Percentiles rank a stretch among this genome's conserved stretches.
These are phyloP conservation scores for Pisolithus tinctorius DNA, from an alignment of 768 basidiomycete genomes.

Conservation along the genomic window DNA sequence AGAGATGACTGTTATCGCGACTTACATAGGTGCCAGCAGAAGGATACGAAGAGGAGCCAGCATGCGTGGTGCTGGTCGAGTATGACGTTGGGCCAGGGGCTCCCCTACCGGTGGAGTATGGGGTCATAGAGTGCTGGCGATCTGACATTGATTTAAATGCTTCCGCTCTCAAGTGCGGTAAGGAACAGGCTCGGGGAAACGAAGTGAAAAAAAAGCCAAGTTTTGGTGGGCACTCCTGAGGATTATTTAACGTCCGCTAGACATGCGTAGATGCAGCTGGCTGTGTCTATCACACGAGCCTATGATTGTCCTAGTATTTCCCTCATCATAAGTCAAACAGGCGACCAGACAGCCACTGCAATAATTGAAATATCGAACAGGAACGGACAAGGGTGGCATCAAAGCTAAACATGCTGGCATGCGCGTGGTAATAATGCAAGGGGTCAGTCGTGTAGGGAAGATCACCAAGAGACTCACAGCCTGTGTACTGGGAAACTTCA, in stretches of 20 bases:
- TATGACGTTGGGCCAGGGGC: constrained; percentile 22
- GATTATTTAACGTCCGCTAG: constrained; percentile 32
- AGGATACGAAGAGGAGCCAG: constrained; percentile 25
- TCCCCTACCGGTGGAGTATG: constrained; percentile 16
- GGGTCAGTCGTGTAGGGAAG: constrained; percentile 13
- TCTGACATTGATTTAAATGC: constrained; percentile 27
- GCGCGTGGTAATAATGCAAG: constrained; percentile 22
- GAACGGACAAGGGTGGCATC: constrained; percentile 11
- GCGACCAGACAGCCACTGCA: constrained; percentile 14
- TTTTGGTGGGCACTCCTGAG: constrained; percentile 7
- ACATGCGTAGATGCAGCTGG: constrained; percentile 32
- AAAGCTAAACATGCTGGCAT: constrained; percentile 22
- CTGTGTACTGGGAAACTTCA: not conserved
- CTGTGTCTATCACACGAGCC: constrained; percentile 35
- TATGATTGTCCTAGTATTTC: constrained; percentile 2
- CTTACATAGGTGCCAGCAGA: constrained; percentile 30
- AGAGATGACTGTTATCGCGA: constrained; percentile 19
- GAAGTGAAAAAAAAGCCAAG: constrained; percentile 28
- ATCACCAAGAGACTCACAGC: constrained; percentile 12
- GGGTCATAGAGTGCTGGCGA: constrained; percentile 12
- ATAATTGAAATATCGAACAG: constrained; percentile 11
- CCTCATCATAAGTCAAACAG: constrained; percentile 11
- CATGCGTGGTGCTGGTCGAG: constrained; percentile 33
- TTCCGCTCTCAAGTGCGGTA: constrained; percentile 10
- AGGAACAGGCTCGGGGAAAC: constrained; percentile 9